Evolutionary conservation across 306 rosid genomes (phyloP).

Genomic region (Inga oerstediana): DNA sequence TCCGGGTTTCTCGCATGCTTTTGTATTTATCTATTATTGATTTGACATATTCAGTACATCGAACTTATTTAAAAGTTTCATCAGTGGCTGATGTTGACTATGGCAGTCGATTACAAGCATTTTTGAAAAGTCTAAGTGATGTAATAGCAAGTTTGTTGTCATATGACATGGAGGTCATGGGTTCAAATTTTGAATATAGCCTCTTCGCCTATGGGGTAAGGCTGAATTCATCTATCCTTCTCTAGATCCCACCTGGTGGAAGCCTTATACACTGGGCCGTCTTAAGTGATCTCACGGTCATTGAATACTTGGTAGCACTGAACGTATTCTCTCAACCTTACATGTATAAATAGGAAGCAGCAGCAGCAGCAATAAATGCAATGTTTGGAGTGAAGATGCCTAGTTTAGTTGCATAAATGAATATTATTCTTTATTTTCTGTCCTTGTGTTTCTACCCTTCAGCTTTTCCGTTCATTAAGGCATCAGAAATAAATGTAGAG

Average conservation of each 20-base stretch:
- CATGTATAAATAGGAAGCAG: neutral
- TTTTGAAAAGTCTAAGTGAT: neutral
- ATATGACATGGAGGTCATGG: no score
- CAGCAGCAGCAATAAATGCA: constrained; percentile 19
- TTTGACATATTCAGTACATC: neutral
- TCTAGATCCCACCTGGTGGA: no score
- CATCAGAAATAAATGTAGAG: constrained; percentile 37
- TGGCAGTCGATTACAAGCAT: neutral
- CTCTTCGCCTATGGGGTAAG: no score
- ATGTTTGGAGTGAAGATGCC: constrained; percentile 24
- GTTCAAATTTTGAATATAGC: no score
- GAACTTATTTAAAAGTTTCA: neutral
- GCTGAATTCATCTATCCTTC: no score
- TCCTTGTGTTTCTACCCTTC: constrained; percentile 27
- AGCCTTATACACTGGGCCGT: no score
- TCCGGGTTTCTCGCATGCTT: neutral
- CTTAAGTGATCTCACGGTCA: neutral
- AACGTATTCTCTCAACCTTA: neutral
- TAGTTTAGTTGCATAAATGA: constrained; percentile 14
- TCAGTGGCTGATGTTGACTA: neutral
- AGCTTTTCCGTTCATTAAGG: constrained; percentile 24
- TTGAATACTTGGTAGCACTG: constrained; percentile 4
- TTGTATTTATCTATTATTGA: neutral
- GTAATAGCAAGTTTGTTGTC: no score
- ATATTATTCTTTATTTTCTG: constrained; percentile 25